Evolutionary conservation across 1,284 basidiomycete genomes (phyloP).

Genomic region (Leccinum variabile): DNA sequence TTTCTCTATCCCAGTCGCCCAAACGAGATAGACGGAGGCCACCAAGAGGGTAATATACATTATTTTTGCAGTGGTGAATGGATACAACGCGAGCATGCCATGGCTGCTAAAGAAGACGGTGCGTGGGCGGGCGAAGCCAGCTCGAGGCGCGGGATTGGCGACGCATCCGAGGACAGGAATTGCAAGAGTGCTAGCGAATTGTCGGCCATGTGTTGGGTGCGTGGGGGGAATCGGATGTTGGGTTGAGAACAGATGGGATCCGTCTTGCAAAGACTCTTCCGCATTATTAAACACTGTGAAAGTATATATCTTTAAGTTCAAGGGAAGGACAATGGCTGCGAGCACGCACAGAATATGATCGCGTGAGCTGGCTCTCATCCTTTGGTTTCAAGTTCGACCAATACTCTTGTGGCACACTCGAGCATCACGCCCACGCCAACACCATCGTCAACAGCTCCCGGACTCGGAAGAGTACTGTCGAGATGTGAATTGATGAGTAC

Average conservation of each 20-base stretch:
- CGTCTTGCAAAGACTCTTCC: conserved; percentile 94
- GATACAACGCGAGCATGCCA: conserved; percentile 72
- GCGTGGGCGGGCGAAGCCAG: conserved; percentile 54
- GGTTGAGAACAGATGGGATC: conserved; percentile 89
- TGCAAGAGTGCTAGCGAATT: conserved; percentile 84
- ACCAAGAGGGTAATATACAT: conserved; percentile 60
- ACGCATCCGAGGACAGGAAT: conserved; percentile 71
- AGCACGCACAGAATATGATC: conserved; percentile 76
- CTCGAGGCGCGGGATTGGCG: conserved; percentile 62
- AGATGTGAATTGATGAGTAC: conserved; percentile 90
- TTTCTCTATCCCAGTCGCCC: conserved; percentile 32
- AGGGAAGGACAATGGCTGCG: not conserved
- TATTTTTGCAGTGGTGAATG: conserved; percentile 69
- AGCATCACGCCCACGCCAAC: conserved; percentile 90
- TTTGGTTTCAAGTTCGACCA: conserved; percentile 61
- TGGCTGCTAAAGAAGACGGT: conserved; percentile 81
- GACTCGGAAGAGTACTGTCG: conserved; percentile 79
- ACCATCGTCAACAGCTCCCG: conserved; percentile 89
- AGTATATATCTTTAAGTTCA: not conserved
- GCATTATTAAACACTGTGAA: conserved; percentile 89
- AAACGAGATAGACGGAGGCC: conserved; percentile 48
- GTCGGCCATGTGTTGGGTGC: conserved; percentile 90
- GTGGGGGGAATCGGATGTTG: conserved; percentile 76
- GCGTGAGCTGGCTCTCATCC: conserved; percentile 77
- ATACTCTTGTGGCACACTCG: conserved; percentile 75